Percentiles rank a stretch among this genome's conserved stretches.
These are phyloP conservation scores for Fraxinus excelsior DNA, from an alignment of 257 asterid genomes.

Conservation along the genomic window DNA sequence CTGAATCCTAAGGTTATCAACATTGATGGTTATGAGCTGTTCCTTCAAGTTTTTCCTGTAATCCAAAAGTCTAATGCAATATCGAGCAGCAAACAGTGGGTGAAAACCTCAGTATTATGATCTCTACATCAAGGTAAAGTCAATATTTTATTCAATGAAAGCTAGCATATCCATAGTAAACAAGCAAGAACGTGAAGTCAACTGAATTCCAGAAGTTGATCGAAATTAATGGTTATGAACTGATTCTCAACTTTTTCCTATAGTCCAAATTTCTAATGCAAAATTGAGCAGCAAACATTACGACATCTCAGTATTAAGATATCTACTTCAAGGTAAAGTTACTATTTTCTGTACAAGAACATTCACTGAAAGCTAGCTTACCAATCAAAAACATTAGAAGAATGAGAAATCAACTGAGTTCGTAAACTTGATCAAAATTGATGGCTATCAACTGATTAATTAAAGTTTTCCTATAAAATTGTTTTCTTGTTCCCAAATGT, in stretches of 20 bases:
- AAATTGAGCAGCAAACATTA: not conserved
- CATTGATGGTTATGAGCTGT: no score
- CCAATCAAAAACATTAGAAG: no score
- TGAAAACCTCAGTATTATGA: not conserved
- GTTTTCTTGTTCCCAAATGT: not conserved
- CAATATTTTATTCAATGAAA: not conserved
- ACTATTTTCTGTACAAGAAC: not conserved
- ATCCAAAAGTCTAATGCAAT: no score
- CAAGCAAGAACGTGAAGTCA: not conserved
- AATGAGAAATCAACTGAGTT: not conserved
- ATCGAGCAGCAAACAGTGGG: not conserved
- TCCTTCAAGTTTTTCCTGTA: no score
- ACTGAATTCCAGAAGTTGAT: not conserved
- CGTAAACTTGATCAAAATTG: not conserved
- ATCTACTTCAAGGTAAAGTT: not conserved
- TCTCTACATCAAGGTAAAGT: not conserved
- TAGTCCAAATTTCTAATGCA: not conserved
- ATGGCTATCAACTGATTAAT: not conserved
- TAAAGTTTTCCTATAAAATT: not conserved
- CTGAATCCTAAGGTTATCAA: no score
- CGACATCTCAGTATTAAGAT: not conserved
- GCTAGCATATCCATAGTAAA: not conserved
- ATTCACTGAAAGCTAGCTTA: not conserved
- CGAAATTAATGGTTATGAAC: not conserved
- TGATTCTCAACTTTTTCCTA: not conserved